phyloP scores from a whole-genome alignment of 495 filamentous ascomycete genomes.

The Aspergillus sclerotiicarbonarius region DNA sequence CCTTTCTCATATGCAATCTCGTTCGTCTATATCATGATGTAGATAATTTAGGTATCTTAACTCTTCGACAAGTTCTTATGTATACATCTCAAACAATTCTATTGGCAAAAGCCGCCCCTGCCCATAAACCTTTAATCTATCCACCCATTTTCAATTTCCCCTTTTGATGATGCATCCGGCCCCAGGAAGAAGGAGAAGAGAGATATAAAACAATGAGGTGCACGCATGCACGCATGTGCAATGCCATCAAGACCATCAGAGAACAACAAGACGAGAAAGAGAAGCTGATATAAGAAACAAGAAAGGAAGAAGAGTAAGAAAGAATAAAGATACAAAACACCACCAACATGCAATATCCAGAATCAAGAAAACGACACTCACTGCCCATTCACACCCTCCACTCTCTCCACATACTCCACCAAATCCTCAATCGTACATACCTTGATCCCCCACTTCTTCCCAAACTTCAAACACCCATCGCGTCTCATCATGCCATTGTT shows the following conservation, averaged over 20 bases:
- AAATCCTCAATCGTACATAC: slow-evolving; percentile 95
- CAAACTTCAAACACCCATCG: slow-evolving; percentile 87
- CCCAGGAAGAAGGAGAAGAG: too few species aligned
- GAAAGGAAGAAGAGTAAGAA: neutral
- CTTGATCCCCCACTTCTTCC: slow-evolving; percentile 81
- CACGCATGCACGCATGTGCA: neutral
- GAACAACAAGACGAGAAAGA: too few species aligned
- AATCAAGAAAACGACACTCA: neutral
- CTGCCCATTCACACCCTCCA: slow-evolving; percentile 39
- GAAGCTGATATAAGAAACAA: neutral
- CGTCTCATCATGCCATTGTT: slow-evolving; percentile 87
- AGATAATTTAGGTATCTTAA: too few species aligned
- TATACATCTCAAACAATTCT: neutral
- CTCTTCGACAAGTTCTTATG: too few species aligned
- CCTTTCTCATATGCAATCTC: too few species aligned
- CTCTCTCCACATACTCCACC: slow-evolving; percentile 70
- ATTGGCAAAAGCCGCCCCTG: neutral
- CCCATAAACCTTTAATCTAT: too few species aligned
- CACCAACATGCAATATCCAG: neutral
- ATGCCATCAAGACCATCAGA: neutral
- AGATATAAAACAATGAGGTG: too few species aligned
- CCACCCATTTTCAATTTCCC: too few species aligned
- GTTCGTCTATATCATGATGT: too few species aligned
- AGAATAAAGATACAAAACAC: neutral
- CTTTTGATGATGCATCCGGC: too few species aligned